A percentile compares a stretch with the other conserved stretches of the same genome.
Evolutionary conservation across 768 basidiomycete genomes (phyloP).

Genomic region (Royoungia palumana): DNA sequence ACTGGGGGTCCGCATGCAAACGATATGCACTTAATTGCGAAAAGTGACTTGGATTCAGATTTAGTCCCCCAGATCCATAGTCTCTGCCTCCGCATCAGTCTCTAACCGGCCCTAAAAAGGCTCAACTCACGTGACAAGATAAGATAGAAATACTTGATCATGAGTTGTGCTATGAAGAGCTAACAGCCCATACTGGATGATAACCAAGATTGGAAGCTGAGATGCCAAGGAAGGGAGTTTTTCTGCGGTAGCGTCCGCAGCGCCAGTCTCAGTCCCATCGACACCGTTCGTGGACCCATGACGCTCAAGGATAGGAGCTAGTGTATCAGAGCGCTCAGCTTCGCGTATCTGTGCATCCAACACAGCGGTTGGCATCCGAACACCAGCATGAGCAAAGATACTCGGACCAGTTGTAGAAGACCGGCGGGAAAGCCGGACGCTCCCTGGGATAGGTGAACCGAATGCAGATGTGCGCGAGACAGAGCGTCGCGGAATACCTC

Average conservation of each 20-base stretch:
- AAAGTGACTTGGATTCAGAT: slow-evolving; percentile 87
- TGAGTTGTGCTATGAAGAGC: slow-evolving; percentile 88
- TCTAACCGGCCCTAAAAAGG: not conserved
- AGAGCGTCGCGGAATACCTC: slow-evolving; percentile 32
- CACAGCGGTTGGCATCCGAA: slow-evolving; percentile 73
- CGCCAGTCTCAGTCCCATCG: slow-evolving; percentile 25
- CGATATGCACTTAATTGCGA: slow-evolving; percentile 75
- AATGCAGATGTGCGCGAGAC: slow-evolving; percentile 26
- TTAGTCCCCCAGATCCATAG: slow-evolving; percentile 83
- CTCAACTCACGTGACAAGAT: slow-evolving; percentile 54
- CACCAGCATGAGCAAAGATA: slow-evolving; percentile 83
- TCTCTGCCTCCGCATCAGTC: slow-evolving; percentile 44
- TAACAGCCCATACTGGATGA: slow-evolving; percentile 85
- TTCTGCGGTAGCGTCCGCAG: slow-evolving; percentile 41
- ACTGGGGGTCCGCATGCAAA: not conserved
- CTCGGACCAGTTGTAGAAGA: slow-evolving; percentile 59
- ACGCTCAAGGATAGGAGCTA: slow-evolving; percentile 55
- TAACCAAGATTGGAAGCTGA: slow-evolving; percentile 78
- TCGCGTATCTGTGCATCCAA: slow-evolving; percentile 64
- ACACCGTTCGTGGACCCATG: slow-evolving; percentile 28
- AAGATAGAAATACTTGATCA: slow-evolving; percentile 88
- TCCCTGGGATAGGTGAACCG: slow-evolving; percentile 32
- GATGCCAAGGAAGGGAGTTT: slow-evolving; percentile 65
- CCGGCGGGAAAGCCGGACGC: slow-evolving; percentile 42
- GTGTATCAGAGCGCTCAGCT: slow-evolving; percentile 36